These are phyloP conservation scores for Blastobotrys muscicola DNA, from an alignment of 805 yeast genomes.

Conservation along the genomic window DNA sequence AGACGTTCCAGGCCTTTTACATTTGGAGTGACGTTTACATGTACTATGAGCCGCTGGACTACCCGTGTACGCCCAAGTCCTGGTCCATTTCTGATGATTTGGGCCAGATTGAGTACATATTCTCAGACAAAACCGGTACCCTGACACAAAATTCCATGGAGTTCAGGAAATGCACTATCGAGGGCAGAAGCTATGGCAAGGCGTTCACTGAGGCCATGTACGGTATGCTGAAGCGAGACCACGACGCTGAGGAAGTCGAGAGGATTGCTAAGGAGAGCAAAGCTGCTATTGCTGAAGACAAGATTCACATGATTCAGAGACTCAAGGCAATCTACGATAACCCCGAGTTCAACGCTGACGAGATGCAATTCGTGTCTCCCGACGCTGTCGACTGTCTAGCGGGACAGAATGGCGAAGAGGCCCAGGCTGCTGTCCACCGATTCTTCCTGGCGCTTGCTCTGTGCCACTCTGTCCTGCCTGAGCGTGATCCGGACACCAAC, in stretches of 20 bases:
- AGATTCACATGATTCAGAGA: constrained; percentile 37
- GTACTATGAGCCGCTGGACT: constrained; percentile 61
- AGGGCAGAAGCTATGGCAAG: constrained; percentile 56
- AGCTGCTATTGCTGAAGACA: constrained; percentile 35
- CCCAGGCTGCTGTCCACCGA: constrained; percentile 40
- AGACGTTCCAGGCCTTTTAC: constrained; percentile 66
- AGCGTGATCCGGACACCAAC: constrained; percentile 29
- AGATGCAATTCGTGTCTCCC: constrained; percentile 50
- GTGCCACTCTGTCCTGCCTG: constrained; percentile 70
- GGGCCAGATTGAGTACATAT: constrained; percentile 75
- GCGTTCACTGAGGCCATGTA: constrained; percentile 74
- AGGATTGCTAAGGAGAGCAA: constrained; percentile 35
- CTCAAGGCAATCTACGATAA: constrained; percentile 32
- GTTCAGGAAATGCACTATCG: constrained; percentile 65
- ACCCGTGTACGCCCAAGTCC: constrained; percentile 70
- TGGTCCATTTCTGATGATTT: constrained; percentile 80
- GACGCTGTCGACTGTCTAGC: constrained; percentile 47
- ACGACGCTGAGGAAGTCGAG: constrained; percentile 26
- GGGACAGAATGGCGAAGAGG: constrained; percentile 31
- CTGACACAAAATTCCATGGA: constrained; percentile 79
- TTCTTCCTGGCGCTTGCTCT: constrained; percentile 61
- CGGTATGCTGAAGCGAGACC: constrained; percentile 61
- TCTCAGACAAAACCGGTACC: constrained; percentile 80
- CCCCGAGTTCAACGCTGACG: constrained; percentile 41
- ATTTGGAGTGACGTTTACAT: constrained; percentile 60